A percentile compares a stretch with the other conserved stretches of the same genome.
These are phyloP conservation scores for Cryphonectria naterciae DNA, from an alignment of 2,329 filamentous ascomycete species.

Conservation along the genomic window DNA sequence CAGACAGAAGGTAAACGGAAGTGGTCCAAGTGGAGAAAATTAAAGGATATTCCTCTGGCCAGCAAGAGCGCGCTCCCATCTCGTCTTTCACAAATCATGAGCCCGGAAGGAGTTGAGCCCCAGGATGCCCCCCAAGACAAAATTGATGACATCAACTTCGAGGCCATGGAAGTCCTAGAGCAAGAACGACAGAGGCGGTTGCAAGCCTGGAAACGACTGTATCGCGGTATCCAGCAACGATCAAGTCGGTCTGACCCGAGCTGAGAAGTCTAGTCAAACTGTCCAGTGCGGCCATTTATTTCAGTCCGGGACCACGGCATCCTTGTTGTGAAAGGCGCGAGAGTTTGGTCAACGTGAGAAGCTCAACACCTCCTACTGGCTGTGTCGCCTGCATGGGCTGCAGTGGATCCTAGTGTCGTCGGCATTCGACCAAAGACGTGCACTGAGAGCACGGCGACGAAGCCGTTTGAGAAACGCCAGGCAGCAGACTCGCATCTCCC, in stretches of 20 bases:
- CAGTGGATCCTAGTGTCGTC: not conserved
- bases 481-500: not conserved
- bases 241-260: not conserved
- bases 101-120: not conserved
- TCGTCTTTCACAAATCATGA: not conserved
- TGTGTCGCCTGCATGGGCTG: not conserved
- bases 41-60: not conserved
- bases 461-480: not conserved
- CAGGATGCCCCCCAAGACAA: not conserved
- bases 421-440: not conserved
- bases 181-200: not conserved
- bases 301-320: not conserved
- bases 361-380: not conserved
- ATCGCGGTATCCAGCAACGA: not conserved
- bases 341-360: not conserved
- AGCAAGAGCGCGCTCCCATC: not conserved
- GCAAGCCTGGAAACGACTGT: not conserved
- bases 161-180: not conserved
- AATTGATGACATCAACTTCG: not conserved
- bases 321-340: not conserved
- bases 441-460: not conserved
- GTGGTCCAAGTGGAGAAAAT: not conserved
- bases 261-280: not conserved
- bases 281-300: not conserved
- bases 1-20: not conserved